phyloP scores from a whole-genome alignment of 208 protist species.

The Trypanosoma scelopori region DNA sequence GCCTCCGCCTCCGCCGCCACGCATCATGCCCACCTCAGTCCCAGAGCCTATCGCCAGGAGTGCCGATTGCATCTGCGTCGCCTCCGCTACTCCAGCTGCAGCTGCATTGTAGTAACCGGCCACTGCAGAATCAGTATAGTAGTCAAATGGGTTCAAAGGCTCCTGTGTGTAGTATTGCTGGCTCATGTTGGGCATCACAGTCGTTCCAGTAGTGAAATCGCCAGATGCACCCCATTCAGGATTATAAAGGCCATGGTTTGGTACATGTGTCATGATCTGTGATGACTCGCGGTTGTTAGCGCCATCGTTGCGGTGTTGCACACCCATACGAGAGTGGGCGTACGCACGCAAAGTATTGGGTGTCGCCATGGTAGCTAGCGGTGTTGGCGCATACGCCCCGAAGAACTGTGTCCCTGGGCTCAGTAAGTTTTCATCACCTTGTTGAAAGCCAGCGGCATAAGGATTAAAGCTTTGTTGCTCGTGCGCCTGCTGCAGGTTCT shows the following conservation, averaged over 20 bases:
- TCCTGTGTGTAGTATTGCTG: constrained; percentile 91
- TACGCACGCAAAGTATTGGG: constrained; percentile 79
- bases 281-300: constrained; percentile 2
- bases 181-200: constrained; percentile 30
- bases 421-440: constrained; percentile 59
- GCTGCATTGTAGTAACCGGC: constrained; percentile 27
- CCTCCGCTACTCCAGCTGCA: constrained; percentile 5
- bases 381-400: constrained; percentile 79
- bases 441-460: constrained; percentile 49
- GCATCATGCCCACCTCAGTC: constrained; percentile 9
- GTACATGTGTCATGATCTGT: constrained; percentile 12
- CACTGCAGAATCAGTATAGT: constrained; percentile 37
- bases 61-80: constrained; percentile 25
- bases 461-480: constrained; percentile 75
- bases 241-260: constrained; percentile 13
- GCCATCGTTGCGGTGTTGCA: constrained; percentile 22
- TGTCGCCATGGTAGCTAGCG: constrained; percentile 66
- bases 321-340: constrained; percentile 60
- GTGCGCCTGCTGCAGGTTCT: constrained; percentile 71
- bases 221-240: constrained; percentile 12
- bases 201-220: constrained; percentile 17
- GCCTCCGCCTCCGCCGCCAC: constrained; percentile 19
- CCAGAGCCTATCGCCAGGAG: constrained; percentile 20
- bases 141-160: constrained; percentile 64
- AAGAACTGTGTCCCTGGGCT: constrained; percentile 87